Percentiles rank a stretch among this genome's conserved stretches.
Evolutionary conservation across 2,329 filamentous ascomycete genomes (phyloP).

Genomic region (Lachnellula suecica): DNA sequence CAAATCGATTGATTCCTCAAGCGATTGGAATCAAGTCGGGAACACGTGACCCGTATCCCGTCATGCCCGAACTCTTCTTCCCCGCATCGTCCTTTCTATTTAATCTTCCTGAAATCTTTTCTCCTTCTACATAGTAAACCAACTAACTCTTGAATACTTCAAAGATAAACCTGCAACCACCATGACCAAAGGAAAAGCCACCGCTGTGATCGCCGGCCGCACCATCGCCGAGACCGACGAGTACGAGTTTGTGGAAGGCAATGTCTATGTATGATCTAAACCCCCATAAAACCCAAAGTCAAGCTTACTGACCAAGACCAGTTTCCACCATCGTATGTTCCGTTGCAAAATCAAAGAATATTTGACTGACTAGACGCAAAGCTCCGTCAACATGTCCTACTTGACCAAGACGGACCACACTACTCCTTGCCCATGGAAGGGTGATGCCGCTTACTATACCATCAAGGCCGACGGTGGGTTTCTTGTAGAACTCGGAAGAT

Average conservation of each 20-base stretch:
- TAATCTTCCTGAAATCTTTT: too few relatives aligned
- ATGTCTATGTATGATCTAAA: constrained; percentile 41
- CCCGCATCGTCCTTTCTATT: too few relatives aligned
- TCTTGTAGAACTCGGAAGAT: background rate
- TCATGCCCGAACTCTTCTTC: too few relatives aligned
- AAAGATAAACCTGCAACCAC: background rate
- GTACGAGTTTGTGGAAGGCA: constrained; percentile 48
- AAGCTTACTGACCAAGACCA: constrained; percentile 19
- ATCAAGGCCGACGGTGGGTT: constrained; percentile 39
- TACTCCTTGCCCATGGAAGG: constrained; percentile 47
- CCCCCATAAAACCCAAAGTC: background rate
- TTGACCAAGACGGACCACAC: constrained; percentile 40
- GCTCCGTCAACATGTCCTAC: constrained; percentile 38
- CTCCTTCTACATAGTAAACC: too few relatives aligned
- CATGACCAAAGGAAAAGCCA: constrained; percentile 28
- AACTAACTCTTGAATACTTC: too few relatives aligned
- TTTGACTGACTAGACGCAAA: constrained; percentile 17
- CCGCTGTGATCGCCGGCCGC: constrained; percentile 43
- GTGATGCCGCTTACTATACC: constrained; percentile 46
- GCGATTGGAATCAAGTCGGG: too few relatives aligned
- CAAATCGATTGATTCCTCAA: too few relatives aligned
- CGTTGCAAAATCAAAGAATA: background rate
- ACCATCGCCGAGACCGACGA: constrained; percentile 44
- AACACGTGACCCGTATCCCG: too few relatives aligned
- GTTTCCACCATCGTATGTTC: constrained; percentile 36